Evolutionary conservation across 352 stramenopile genomes (phyloP), one percentile per base, ranked within the genome.

Genomic region (Globisporangium cederbergense): DNA sequence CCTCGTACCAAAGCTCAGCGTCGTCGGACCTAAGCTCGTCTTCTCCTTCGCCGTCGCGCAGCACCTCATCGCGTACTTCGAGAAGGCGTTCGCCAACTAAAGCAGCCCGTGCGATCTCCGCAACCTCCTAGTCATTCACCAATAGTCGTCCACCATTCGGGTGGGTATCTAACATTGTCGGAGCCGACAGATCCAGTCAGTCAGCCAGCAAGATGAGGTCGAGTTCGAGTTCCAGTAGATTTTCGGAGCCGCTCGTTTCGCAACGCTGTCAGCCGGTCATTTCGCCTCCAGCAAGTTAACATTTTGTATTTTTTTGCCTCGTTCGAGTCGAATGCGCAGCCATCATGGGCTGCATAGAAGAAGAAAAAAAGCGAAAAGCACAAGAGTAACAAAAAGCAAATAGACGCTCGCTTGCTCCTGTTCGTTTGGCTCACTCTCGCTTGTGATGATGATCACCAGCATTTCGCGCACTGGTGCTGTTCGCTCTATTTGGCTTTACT

Each of bases 31-130:
- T 14, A 98, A 98, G 81, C 89, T 98, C 58, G 86, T 98, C 51
- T 98, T 98, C 80, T 98, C 92, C 36, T 98, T 98, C 77, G 96
- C 94, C 0, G 86, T 98, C 58, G 95, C 95, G 60, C 95, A 98
- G 73, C 91, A 97, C 67, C 75, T 98, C 28, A 98, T 98, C 70
- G 89, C 80, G 54, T 91, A 97, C 81, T 98, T 98, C 58, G 91
- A 97, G 71, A 94, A 94, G 75, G 69, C 75, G 18, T 93, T 94
- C 45, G 52, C 52, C 30, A 56, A 66, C 52, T 63, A 72, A 43
- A 62, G 32, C 32, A 40, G 16, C 50, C 9, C 50, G 52, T 18
- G 40, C 11, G 28, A 20, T 20, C 36, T 45, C 28, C 40, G 18
- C 25, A 5, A 14, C 47, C 36, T 46, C n/a, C 46, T 58, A 65